phyloP scores from a whole-genome alignment of 495 filamentous ascomycete genomes.

The Jackrogersella multiformis region DNA sequence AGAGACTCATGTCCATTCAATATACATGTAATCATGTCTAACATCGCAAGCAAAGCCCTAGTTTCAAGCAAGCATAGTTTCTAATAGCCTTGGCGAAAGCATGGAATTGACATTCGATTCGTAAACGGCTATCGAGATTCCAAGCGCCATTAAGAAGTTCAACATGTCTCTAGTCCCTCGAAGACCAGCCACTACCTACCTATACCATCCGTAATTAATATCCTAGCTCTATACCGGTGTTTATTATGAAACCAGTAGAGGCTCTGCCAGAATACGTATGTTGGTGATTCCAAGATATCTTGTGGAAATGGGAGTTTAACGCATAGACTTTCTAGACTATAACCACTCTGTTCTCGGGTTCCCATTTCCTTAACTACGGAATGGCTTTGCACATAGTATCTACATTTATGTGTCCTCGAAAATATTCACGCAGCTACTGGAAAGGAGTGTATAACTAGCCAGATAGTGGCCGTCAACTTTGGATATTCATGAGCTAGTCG shows the following conservation, averaged over 20 bases:
- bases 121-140: background rate
- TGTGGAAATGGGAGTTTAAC: conserved; percentile 3
- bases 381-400: background rate
- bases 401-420: background rate
- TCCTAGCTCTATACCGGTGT: background rate
- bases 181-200: background rate
- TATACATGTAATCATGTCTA: too few relatives aligned
- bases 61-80: background rate
- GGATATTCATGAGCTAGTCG: background rate
- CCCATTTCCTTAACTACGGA: background rate
- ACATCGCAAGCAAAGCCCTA: too few relatives aligned
- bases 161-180: background rate
- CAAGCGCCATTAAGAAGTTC: background rate
- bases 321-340: background rate
- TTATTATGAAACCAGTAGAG: background rate
- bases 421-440: background rate
- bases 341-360: background rate
- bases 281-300: background rate
- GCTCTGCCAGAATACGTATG: conserved; percentile 17
- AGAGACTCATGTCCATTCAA: background rate
- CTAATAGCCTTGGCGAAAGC: too few relatives aligned
- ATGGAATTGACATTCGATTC: background rate
- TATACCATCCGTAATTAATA: background rate
- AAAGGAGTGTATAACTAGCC: background rate
- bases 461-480: background rate